These are phyloP conservation scores for Darksidea phi DNA, from an alignment of 495 filamentous ascomycete genomes.

Conservation along the genomic window DNA sequence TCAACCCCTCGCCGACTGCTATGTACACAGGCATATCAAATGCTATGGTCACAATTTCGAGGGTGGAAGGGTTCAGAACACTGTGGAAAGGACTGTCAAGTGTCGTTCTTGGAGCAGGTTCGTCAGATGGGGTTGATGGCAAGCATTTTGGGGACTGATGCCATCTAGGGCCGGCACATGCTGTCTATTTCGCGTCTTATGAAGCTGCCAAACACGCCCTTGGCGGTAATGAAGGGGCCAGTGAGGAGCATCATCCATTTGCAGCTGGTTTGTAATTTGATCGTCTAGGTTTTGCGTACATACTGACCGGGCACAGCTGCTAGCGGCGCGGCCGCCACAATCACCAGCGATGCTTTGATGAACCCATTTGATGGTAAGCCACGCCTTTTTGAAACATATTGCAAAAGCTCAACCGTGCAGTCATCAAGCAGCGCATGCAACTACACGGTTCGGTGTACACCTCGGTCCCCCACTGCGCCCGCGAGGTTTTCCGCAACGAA, in stretches of 20 bases:
- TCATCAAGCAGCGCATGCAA: conserved; percentile 99
- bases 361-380: conserved; percentile 94
- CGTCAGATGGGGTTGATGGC: conserved; percentile 37
- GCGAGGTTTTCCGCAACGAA: conserved; percentile 80
- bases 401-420: conserved; percentile 48
- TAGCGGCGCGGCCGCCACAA: conserved; percentile 91
- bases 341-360: conserved; percentile 97
- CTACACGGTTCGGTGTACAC: conserved; percentile 91
- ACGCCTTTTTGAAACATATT: not conserved
- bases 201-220: conserved; percentile 94
- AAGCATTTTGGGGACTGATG: conserved; percentile 26
- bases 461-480: conserved; percentile 79
- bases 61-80: conserved; percentile 82
- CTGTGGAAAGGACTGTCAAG: conserved; percentile 97
- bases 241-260: conserved; percentile 89
- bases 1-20: conserved; percentile 80
- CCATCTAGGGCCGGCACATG: conserved; percentile 84
- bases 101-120: conserved; percentile 92
- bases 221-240: conserved; percentile 82
- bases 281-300: not conserved
- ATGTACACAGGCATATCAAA: conserved; percentile 91
- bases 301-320: conserved; percentile 58
- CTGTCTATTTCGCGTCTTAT: conserved; percentile 97
- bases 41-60: conserved; percentile 85
- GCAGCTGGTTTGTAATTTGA: conserved; percentile 69